These are phyloP conservation scores for Coemansia sp. DNA, from an alignment of 192 early-diverging fungal species.

Conservation along the genomic window DNA sequence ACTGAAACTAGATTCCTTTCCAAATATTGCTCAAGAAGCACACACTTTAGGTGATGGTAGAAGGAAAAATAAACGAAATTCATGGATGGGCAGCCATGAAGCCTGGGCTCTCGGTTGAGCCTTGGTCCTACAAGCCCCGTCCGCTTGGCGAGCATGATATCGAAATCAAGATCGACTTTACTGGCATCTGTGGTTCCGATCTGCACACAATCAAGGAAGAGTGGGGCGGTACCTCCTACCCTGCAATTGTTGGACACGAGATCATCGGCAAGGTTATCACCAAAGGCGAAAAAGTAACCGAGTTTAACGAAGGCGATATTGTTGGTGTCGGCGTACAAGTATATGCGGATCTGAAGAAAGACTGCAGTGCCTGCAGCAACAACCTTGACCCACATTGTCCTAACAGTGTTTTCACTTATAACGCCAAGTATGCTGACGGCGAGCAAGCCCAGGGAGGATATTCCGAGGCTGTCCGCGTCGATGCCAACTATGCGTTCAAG, in stretches of 20 bases:
- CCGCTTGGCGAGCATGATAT: constrained; percentile 63
- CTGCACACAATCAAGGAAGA: constrained; percentile 67
- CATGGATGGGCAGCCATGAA: constrained; percentile 49
- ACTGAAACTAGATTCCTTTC: too few relatives aligned
- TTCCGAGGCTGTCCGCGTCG: constrained; percentile 62
- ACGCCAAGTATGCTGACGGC: constrained; percentile 58
- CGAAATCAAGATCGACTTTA: constrained; percentile 74
- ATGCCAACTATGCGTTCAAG: constrained; percentile 64
- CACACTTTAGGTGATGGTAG: too few relatives aligned
- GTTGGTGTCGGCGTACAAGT: constrained; percentile 73
- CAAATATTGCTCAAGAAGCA: too few relatives aligned
- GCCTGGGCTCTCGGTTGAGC: constrained; percentile 39
- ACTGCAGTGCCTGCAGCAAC: constrained; percentile 57
- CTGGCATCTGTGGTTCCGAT: constrained; percentile 79
- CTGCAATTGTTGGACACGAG: constrained; percentile 68
- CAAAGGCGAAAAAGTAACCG: constrained; percentile 58
- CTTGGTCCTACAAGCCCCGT: constrained; percentile 60
- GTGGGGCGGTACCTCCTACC: constrained; percentile 54
- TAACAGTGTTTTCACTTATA: constrained; percentile 54
- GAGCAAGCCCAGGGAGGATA: constrained; percentile 58
- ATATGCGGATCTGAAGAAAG: constrained; percentile 55
- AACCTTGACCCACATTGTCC: constrained; percentile 51
- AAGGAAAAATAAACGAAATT: too few relatives aligned
- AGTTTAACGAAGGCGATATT: constrained; percentile 59
- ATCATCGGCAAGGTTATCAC: constrained; percentile 64